A percentile compares a stretch with the other conserved stretches of the same genome.
Evolutionary conservation across 768 basidiomycete species (phyloP).

Genomic region (Trametes sanguinea): DNA sequence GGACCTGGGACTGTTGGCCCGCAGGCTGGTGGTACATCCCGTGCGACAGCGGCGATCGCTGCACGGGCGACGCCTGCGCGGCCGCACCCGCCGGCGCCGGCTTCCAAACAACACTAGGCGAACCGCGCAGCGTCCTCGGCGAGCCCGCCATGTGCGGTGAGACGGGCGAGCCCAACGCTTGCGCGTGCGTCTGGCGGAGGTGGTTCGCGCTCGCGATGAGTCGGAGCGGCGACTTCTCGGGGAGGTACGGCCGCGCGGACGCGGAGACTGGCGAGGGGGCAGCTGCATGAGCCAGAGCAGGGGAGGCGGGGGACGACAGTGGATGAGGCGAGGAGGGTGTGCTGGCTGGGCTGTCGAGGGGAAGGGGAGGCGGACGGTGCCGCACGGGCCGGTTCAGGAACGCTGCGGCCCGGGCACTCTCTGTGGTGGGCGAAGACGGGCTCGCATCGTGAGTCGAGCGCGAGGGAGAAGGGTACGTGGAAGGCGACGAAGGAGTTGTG

Average conservation of each 20-base stretch:
- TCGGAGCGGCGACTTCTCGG: constrained; percentile 18
- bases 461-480: neutral
- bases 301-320: neutral
- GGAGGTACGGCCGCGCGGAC: constrained; percentile 8
- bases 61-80: neutral
- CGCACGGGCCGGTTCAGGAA: constrained; percentile 25
- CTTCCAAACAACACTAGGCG: constrained; percentile 20
- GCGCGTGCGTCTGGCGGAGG: constrained; percentile 1
- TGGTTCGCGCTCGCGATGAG: constrained; percentile 9
- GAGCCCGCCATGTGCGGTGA: neutral
- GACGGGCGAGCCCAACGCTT: neutral
- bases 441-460: neutral
- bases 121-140: constrained; percentile 10
- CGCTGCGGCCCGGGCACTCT: constrained; percentile 3
- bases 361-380: constrained; percentile 1
- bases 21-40: neutral
- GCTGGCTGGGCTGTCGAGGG: constrained; percentile 1
- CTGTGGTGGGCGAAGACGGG: constrained; percentile 2
- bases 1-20: neutral
- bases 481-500: neutral
- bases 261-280: neutral
- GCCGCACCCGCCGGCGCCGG: neutral
- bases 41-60: constrained; percentile 10
- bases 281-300: neutral
- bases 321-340: constrained; percentile 6